Evolutionary conservation across 805 yeast genomes (phyloP).

Genomic region (Tetrapisispora iriomotensis): DNA sequence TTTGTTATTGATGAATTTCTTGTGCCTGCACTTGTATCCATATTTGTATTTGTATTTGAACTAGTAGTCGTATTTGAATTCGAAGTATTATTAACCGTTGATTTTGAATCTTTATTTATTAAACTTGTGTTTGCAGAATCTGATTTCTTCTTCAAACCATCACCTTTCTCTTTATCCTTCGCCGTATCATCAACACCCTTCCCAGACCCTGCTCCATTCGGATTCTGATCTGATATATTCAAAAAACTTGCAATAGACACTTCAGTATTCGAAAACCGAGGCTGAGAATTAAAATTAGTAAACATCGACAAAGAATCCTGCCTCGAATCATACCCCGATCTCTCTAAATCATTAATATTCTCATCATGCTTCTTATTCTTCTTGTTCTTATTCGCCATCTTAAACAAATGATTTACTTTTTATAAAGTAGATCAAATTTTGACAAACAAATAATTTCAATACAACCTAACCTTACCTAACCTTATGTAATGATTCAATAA

Average conservation of each 20-base stretch:
- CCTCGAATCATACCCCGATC: too few species aligned
- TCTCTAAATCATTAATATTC: too few species aligned
- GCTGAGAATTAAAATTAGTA: constrained; percentile 16
- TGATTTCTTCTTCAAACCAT: too few species aligned
- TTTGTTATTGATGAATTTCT: not conserved
- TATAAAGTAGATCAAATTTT: too few species aligned
- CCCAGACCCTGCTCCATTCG: not conserved
- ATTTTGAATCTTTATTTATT: not conserved
- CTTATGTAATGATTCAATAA: too few species aligned
- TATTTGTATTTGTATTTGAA: not conserved
- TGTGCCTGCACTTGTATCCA: not conserved
- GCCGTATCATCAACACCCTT: not conserved
- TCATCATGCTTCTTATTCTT: not conserved
- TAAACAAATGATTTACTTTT: too few species aligned
- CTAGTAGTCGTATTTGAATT: not conserved
- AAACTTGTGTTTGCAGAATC: not conserved
- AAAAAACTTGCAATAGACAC: constrained; percentile 21
- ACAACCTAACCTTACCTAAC: too few species aligned
- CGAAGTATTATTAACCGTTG: not conserved
- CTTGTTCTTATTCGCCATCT: not conserved
- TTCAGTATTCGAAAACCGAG: constrained; percentile 19
- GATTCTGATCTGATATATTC: constrained; percentile 11
- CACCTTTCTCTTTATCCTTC: too few species aligned
- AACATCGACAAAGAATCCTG: constrained; percentile 20
- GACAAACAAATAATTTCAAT: too few species aligned